phyloP scores from a whole-genome alignment of 2,329 filamentous ascomycete genomes.

The Fusarium fujikuroi region DNA sequence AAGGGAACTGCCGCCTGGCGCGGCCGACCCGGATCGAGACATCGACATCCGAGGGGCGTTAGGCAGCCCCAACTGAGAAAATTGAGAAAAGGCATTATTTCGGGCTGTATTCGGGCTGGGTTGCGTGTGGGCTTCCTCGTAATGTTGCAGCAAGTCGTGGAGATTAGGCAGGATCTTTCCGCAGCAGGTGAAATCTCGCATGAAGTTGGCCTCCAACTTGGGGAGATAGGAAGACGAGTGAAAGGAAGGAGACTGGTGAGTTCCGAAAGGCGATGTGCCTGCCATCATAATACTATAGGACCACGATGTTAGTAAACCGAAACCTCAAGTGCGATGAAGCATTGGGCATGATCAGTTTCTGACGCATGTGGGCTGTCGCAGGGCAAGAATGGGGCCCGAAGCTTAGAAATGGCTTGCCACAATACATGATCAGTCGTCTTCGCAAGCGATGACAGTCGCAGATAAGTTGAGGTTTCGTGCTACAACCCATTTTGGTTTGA shows the following conservation, averaged over 20 bases:
- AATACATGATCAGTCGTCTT: slow-evolving; percentile 19
- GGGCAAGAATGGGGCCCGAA: slow-evolving; percentile 29
- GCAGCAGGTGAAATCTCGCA: slow-evolving; percentile 97
- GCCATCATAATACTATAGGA: slow-evolving; percentile 86
- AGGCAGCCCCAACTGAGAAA: slow-evolving; percentile 50
- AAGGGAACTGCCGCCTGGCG: slow-evolving; percentile 46
- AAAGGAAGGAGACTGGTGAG: slow-evolving; percentile 89
- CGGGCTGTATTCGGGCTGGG: slow-evolving; percentile 60
- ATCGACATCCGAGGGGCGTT: slow-evolving; percentile 48
- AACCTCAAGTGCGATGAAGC: slow-evolving; percentile 4
- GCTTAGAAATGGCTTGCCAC: slow-evolving; percentile 41
- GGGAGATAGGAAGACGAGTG: slow-evolving; percentile 97
- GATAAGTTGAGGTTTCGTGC: not conserved
- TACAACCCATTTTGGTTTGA: not conserved
- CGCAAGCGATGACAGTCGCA: slow-evolving; percentile 1
- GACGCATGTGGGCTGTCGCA: slow-evolving; percentile 22
- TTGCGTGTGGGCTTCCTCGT: slow-evolving; percentile 92
- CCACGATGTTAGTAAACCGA: slow-evolving; percentile 36
- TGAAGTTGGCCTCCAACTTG: slow-evolving; percentile 96
- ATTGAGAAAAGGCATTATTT: slow-evolving; percentile 55
- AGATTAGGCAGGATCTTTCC: slow-evolving; percentile 88
- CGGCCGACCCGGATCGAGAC: slow-evolving; percentile 47
- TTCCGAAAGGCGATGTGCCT: slow-evolving; percentile 88
- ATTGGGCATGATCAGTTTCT: slow-evolving; percentile 23
- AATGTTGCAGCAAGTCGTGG: slow-evolving; percentile 95